Conservation (phyloP, 2,329 filamentous ascomycete genomes). For the Alternaria viburni region DNA sequence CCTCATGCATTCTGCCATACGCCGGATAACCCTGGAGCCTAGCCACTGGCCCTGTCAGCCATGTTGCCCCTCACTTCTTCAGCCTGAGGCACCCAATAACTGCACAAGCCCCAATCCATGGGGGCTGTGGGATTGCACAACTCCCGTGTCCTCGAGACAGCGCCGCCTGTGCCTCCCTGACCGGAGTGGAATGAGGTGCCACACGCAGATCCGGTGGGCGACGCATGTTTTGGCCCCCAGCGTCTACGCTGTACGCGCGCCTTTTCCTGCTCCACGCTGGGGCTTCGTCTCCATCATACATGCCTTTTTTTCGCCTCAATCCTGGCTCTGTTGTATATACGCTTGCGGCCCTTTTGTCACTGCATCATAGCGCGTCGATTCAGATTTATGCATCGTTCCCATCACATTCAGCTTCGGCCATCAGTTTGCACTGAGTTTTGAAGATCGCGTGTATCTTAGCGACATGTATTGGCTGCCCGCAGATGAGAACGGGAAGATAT, state of each 20-base stretch:
- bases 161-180: constrained; percentile 25
- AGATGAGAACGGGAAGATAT: constrained; percentile 24
- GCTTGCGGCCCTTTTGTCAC: constrained; percentile 8
- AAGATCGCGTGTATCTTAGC: neutral
- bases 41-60: constrained; percentile 26
- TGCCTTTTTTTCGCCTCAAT: constrained; percentile 6
- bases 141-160: constrained; percentile 9
- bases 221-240: constrained; percentile 21
- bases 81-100: constrained; percentile 31
- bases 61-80: constrained; percentile 24
- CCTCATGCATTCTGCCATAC: constrained; percentile 7
- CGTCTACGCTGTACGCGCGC: neutral
- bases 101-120: constrained; percentile 13
- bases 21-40: constrained; percentile 21
- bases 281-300: constrained; percentile 22
- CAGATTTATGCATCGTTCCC: constrained; percentile 30
- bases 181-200: constrained; percentile 21
- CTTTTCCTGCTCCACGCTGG: constrained; percentile 10
- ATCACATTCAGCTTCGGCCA: constrained; percentile 10
- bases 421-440: constrained; percentile 12
- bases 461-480: constrained; percentile 47
- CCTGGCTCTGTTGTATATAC: constrained; percentile 23
- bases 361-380: neutral
- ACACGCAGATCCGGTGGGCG: constrained; percentile 13
- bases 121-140: constrained; percentile 31